Conservation (phyloP, 108 stramenopile species). For the Skeletonema potamos region DNA sequence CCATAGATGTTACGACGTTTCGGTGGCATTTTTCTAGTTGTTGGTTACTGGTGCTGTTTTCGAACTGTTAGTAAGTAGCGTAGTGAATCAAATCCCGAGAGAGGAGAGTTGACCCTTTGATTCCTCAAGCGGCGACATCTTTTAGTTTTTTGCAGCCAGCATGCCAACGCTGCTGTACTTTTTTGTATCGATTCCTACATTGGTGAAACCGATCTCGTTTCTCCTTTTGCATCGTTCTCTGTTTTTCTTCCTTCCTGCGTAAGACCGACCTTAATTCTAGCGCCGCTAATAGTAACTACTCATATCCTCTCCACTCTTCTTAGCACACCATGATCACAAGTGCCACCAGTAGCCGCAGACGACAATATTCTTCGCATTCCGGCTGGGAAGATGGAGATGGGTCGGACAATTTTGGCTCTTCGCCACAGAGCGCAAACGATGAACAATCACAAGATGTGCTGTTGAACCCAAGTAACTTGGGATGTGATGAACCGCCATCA, state of each 20-base stretch:
- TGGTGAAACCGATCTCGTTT: no score
- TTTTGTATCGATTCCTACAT: no score
- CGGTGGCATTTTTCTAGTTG: not conserved
- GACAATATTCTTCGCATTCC: not conserved
- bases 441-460: not conserved
- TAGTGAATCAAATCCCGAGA: not conserved
- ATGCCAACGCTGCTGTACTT: no score
- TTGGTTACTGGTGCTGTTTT: not conserved
- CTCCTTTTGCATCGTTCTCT: no score
- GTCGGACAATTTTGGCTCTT: not conserved
- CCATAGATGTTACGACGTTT: not conserved
- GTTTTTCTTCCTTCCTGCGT: no score
- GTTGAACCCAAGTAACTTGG: not conserved
- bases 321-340: not conserved
- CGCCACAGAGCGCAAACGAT: not conserved
- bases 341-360: not conserved
- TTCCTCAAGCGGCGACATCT: no score
- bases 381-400: not conserved
- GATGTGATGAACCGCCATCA: not conserved
- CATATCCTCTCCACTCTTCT: no score
- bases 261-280: no score
- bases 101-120: no score
- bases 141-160: not conserved
- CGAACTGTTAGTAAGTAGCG: not conserved
- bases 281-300: no score